These are phyloP conservation scores for Globisporangium nodosum DNA, from an alignment of 352 stramenopile genomes.

Conservation along the genomic window DNA sequence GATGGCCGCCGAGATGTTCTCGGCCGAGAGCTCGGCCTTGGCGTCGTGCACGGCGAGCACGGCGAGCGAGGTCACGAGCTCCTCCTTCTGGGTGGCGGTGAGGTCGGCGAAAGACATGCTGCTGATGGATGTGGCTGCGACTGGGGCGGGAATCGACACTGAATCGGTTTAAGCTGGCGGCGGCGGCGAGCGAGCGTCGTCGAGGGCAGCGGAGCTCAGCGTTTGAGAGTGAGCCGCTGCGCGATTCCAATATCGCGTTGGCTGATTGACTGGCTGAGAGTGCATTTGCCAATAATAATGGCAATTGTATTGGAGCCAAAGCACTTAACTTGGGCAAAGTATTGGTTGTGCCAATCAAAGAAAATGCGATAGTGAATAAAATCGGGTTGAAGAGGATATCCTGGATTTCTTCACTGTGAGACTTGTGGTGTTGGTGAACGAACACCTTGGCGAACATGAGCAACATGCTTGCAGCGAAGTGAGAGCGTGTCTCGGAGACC, in stretches of 20 bases:
- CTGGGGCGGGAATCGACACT: conserved; percentile 43
- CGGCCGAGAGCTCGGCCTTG: conserved; percentile 68
- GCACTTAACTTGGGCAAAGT: background rate
- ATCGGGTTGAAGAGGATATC: background rate
- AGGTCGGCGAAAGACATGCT: conserved; percentile 83
- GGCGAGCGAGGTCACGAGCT: conserved; percentile 80
- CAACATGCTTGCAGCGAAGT: too few relatives aligned
- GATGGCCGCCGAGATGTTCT: conserved; percentile 72
- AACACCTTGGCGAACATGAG: too few relatives aligned
- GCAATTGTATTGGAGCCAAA: background rate
- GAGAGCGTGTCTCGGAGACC: too few relatives aligned
- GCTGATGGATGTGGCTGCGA: conserved; percentile 17
- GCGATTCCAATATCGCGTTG: background rate
- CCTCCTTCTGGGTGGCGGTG: conserved; percentile 77
- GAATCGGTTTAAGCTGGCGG: conserved; percentile 82
- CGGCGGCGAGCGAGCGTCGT: background rate
- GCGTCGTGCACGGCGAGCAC: conserved; percentile 76
- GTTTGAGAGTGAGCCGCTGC: conserved; percentile 27
- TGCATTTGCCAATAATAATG: background rate
- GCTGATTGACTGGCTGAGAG: conserved; percentile 1
- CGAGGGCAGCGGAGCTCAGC: conserved; percentile 58
- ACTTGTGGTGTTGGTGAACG: too few relatives aligned
- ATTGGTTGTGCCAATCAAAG: background rate
- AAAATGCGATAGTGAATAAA: background rate
- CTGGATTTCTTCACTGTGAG: background rate